Base-by-base conservation (phyloP, 345 rosid genomes). In the Pugionium cornutum region DNA sequence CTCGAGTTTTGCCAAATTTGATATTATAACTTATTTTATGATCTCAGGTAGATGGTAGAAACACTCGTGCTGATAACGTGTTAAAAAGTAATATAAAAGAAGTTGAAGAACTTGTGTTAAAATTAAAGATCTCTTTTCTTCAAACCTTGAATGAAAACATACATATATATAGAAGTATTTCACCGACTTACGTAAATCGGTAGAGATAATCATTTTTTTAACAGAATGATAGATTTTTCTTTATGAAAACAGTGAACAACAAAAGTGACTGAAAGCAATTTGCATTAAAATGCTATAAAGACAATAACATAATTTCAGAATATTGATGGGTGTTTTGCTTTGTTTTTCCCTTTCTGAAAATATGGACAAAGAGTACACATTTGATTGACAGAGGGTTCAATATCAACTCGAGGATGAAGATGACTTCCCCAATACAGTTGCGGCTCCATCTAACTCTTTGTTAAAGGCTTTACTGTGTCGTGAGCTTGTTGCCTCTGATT, bases 401-500 rank as follows among this genome's bases (percentile, higher is more conserved):
- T 58, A 58, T 57, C 33, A 64, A 34, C 48, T 64, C 11, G 58
- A 11, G 51, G 75, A 54, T 4, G 69, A 53, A 50, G 79, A 63
- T 45, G 81, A 63, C 28, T 71, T 67, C 42, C 41, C 55, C 18
- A 18, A 18, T 18, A 18, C 18, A 18, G 67, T 58, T 46, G 78
- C 45, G 35, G 61, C 42, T 29, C 65, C 79, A 60, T 53, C 56
- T 18, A 18, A 18, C 18, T 18, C 18, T 18, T 18, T 18, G 71
- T 76, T 83, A 48, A 72, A 72, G 65, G 68, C 80, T 67, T 79
- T 74, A 58, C 68, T 74, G 53, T 82, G 52, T 3, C 84, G 59
- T 32, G 88, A 73, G 7, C 83, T 67, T 45, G 82, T 76, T 52
- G 53, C 6, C 40, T 79, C 82, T 3, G 60, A 26, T 58, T 41